A percentile compares a stretch with the other conserved stretches of the same genome.
phyloP scores from a whole-genome alignment of 164 flowering plant species.

The Pachysandra terminalis region DNA sequence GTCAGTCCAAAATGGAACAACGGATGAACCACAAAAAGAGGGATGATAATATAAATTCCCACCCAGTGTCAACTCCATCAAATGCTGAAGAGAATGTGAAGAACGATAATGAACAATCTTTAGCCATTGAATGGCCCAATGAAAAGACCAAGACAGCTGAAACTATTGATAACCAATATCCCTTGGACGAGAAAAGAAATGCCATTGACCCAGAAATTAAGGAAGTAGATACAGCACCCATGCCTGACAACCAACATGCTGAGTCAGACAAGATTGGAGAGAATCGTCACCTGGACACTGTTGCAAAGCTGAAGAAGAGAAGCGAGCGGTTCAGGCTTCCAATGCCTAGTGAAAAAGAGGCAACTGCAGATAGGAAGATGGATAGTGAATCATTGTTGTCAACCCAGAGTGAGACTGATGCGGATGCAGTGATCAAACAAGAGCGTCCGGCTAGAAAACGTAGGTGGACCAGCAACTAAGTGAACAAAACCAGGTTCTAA shows the following conservation, averaged over 20 bases:
- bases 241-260: conserved; percentile 7
- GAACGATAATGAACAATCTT: conserved; percentile 31
- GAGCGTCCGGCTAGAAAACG: conserved; percentile 94
- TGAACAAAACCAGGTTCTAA: background rate
- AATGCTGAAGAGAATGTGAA: conserved; percentile 45
- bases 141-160: conserved; percentile 31
- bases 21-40: conserved; percentile 90
- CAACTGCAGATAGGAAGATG: conserved; percentile 37
- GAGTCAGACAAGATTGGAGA: conserved; percentile 31
- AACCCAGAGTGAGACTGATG: conserved; percentile 36
- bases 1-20: conserved; percentile 84
- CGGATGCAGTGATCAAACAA: conserved; percentile 59
- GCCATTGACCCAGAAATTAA: conserved; percentile 32
- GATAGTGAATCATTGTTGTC: conserved; percentile 53
- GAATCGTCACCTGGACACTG: conserved; percentile 85
- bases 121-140: conserved; percentile 30
- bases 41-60: conserved; percentile 35
- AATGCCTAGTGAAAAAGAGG: conserved; percentile 84
- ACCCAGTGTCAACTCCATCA: conserved; percentile 37
- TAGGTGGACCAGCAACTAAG: conserved; percentile 74
- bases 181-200: conserved; percentile 28
- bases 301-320: conserved; percentile 86
- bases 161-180: conserved; percentile 30
- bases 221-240: conserved; percentile 32
- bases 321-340: conserved; percentile 98